These are phyloP conservation scores for Lecanicillium sp. DNA, from an alignment of 2,329 filamentous ascomycete genomes.

Conservation along the genomic window DNA sequence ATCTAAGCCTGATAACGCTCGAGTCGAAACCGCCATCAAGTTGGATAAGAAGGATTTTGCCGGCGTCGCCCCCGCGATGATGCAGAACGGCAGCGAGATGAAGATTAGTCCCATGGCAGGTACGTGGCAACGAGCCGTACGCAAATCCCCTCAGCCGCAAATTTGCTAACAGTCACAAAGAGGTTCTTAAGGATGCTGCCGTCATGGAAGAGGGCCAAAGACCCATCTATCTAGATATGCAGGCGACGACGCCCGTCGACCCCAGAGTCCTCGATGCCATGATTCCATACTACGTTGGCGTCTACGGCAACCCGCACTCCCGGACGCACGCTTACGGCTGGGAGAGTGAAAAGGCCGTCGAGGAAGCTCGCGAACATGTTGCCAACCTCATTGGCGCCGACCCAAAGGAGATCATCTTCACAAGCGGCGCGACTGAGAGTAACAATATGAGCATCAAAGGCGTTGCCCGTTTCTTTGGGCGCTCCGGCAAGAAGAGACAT, in stretches of 20 bases:
- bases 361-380: conserved; percentile 77
- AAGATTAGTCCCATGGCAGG: conserved; percentile 74
- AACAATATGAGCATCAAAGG: conserved; percentile 99
- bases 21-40: conserved; percentile 82
- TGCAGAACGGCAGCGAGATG: conserved; percentile 34
- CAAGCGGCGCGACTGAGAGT: conserved; percentile 93
- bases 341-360: conserved; percentile 93
- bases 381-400: conserved; percentile 88
- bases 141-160: conserved; percentile 9
- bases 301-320: conserved; percentile 96
- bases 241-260: conserved; percentile 92
- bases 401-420: conserved; percentile 97
- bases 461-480: conserved; percentile 90
- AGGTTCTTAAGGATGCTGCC: conserved; percentile 84
- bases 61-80: conserved; percentile 35
- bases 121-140: conserved; percentile 18
- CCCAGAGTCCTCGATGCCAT: conserved; percentile 93
- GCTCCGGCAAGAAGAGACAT: conserved; percentile 93
- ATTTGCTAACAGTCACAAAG: conserved; percentile 29
- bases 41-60: conserved; percentile 80
- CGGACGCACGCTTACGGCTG: conserved; percentile 97
- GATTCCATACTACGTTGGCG: conserved; percentile 87
- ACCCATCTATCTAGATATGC: conserved; percentile 97
- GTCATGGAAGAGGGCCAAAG: conserved; percentile 88
- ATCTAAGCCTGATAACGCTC: conserved; percentile 71